Base-by-base conservation (phyloP, 768 basidiomycete genomes). In the Mycena latifolia region DNA sequence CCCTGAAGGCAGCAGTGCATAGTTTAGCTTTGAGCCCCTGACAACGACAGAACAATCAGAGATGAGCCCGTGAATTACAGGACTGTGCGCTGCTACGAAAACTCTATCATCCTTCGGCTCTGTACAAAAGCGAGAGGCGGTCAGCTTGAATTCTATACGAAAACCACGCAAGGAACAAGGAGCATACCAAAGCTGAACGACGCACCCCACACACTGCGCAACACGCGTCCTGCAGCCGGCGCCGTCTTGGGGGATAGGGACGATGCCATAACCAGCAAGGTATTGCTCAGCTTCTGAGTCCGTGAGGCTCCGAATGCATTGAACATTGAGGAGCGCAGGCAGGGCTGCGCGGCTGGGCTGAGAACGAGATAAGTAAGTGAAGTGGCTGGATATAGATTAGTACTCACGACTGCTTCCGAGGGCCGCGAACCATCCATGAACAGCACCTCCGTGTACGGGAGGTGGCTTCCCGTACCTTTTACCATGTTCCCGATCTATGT, bases 311-410 rank as follows among this genome's bases (percentile, higher is more conserved):
- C 46, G 46, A 27, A 47, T 47, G 7, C 2, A 10, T 15, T 47
- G 5, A 24, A 47, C 46, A 47, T 47, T 27, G 46, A 47, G 46
- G 46, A 47, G 46, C 25, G 46, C 24, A 47, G 46, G 46, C 46
- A 47, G 25, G 46, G 46, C 46, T 47, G 46, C 5, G 46, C 46
- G 46, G 46, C 46, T 24, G 7, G 24, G 46, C 46, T 47, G 46
- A 47, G 25, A 47, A 47, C 46, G 27, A 24, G 25, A 47, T 47
- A 47, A 47, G 46, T 47, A 24, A 47, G 27, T 43, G 14, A 35
- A 14, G 20, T 47, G 46, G 12, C 46, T 47, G 27, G 46, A 47
- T 47, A 47, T 9, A 47, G 46, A 24, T 47, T 47, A 24, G 46
- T 47, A 27, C 46, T 47, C 46, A 47, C 46, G 20, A 47, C 20